phyloP scores from a whole-genome alignment of 108 stramenopile species.

The Licmophora abbreviata region DNA sequence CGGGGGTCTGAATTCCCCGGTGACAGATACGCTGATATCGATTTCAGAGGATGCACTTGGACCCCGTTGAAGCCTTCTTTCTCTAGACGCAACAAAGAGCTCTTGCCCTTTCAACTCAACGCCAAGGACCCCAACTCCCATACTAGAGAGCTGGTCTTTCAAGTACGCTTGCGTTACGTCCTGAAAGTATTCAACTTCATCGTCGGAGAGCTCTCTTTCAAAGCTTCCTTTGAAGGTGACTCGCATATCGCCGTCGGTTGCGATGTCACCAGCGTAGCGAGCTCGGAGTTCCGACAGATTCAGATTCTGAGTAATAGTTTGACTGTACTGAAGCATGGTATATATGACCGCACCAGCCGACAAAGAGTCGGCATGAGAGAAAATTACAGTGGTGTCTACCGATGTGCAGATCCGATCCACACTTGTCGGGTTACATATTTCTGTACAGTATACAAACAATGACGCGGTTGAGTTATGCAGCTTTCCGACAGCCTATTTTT shows the following conservation, averaged over 20 bases:
- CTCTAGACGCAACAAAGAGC: too few relatives aligned
- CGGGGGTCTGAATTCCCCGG: slow-evolving; percentile 2
- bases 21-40: neutral
- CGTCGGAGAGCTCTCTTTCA: neutral
- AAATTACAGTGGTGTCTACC: neutral
- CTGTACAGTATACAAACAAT: too few relatives aligned
- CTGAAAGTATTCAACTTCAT: slow-evolving; percentile 8
- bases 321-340: slow-evolving; percentile 1
- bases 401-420: neutral
- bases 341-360: neutral
- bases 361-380: slow-evolving; percentile 1
- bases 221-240: slow-evolving; percentile 6
- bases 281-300: neutral
- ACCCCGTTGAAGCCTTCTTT: too few relatives aligned
- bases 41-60: neutral
- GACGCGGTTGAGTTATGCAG: too few relatives aligned
- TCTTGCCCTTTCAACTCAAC: neutral
- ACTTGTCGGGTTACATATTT: neutral
- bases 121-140: neutral
- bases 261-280: neutral
- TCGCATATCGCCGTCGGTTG: neutral
- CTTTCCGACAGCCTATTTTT: too few relatives aligned
- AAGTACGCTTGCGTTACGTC: slow-evolving; percentile 1
- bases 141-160: neutral
- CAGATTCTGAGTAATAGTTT: neutral